phyloP scores from a whole-genome alignment of 805 yeast genomes.

The Lipomyces oligophaga region DNA sequence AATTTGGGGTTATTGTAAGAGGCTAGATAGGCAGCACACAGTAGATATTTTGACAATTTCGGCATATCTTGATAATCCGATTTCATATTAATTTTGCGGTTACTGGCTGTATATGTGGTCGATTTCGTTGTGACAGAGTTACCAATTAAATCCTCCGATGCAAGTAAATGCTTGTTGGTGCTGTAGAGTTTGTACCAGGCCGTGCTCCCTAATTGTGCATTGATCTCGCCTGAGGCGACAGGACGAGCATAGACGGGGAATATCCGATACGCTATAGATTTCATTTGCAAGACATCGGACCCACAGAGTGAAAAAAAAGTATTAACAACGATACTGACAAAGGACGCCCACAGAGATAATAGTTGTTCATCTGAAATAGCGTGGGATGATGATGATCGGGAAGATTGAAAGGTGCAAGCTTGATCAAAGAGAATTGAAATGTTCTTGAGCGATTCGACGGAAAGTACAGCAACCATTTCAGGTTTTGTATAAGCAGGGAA shows the following conservation, averaged over 20 bases:
- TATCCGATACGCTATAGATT: slow-evolving; percentile 3
- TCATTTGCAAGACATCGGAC: slow-evolving; percentile 13
- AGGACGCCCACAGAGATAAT: slow-evolving; percentile 14
- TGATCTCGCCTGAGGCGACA: slow-evolving; percentile 4
- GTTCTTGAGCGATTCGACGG: not conserved
- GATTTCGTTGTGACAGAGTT: slow-evolving; percentile 2
- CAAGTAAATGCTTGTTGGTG: slow-evolving; percentile 11
- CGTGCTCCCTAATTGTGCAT: not conserved
- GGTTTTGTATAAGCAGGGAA: slow-evolving; percentile 20
- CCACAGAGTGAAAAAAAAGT: slow-evolving; percentile 22
- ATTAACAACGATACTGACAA: slow-evolving; percentile 14
- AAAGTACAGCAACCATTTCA: slow-evolving; percentile 13
- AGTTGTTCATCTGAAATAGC: slow-evolving; percentile 10
- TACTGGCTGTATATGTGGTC: not conserved
- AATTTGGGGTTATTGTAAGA: slow-evolving; percentile 67
- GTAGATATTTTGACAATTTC: slow-evolving; percentile 49
- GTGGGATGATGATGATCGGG: not conserved
- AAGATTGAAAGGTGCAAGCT: not conserved
- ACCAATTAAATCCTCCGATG: slow-evolving; percentile 18
- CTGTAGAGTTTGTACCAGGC: slow-evolving; percentile 14
- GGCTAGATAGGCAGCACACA: slow-evolving; percentile 79
- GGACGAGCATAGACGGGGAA: slow-evolving; percentile 15
- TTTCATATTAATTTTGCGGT: no score
- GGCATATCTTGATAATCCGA: slow-evolving; percentile 21
- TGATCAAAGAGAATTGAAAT: not conserved